phyloP scores from a whole-genome alignment of 768 basidiomycete species.

The Atractiella rhizophila region DNA sequence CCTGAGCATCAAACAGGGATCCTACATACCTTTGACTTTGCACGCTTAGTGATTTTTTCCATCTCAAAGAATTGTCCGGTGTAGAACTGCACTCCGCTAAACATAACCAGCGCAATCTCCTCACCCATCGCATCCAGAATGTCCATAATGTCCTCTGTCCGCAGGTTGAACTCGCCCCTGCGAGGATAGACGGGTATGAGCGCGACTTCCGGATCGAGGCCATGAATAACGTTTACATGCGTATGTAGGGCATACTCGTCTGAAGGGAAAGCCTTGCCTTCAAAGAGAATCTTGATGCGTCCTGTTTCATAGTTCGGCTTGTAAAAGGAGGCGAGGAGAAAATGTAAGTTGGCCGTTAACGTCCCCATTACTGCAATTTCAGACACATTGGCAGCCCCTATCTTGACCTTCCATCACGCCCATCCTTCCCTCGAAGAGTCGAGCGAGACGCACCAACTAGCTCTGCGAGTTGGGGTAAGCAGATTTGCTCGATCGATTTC shows the following conservation, averaged over 20 bases:
- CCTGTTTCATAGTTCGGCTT: slow-evolving; percentile 50
- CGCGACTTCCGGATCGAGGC: slow-evolving; percentile 42
- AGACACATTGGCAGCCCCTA: slow-evolving; percentile 54
- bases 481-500: slow-evolving; percentile 46
- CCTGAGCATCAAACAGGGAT: background rate
- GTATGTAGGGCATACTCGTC: slow-evolving; percentile 97
- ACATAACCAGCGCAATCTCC: slow-evolving; percentile 63
- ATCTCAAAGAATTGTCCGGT: slow-evolving; percentile 90
- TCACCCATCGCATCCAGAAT: slow-evolving; percentile 44
- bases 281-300: slow-evolving; percentile 87
- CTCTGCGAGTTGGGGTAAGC: slow-evolving; percentile 49
- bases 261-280: slow-evolving; percentile 80
- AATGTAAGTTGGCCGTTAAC: slow-evolving; percentile 75
- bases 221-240: slow-evolving; percentile 60
- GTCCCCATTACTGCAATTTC: slow-evolving; percentile 94
- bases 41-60: slow-evolving; percentile 51
- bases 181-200: slow-evolving; percentile 60
- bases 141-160: slow-evolving; percentile 66
- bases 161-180: slow-evolving; percentile 54
- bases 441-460: slow-evolving; percentile 41
- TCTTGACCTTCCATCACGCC: no score
- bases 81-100: slow-evolving; percentile 90
- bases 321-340: slow-evolving; percentile 40
- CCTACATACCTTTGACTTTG: slow-evolving; percentile 44
- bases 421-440: no score